A percentile compares a stretch with the other conserved stretches of the same genome.
Evolutionary conservation across 805 yeast species (phyloP).

Genomic region (Yarrowia sp.): DNA sequence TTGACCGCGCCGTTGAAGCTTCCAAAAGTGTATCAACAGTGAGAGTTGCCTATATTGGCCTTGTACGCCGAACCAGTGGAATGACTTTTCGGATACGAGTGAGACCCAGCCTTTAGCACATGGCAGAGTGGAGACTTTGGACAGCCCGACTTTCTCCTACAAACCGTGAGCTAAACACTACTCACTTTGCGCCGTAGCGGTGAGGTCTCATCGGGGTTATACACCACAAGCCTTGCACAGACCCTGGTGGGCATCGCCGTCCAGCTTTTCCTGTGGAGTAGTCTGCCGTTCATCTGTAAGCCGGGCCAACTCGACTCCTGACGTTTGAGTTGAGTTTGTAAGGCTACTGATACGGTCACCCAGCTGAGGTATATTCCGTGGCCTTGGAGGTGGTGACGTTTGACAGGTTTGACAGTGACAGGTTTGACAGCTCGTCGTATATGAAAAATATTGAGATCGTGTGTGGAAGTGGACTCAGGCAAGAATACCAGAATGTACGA

Average conservation of each 20-base stretch:
- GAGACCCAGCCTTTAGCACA: slow-evolving; percentile 2
- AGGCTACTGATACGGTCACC: not conserved
- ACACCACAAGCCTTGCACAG: slow-evolving; percentile 10
- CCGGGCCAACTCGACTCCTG: slow-evolving; percentile 9
- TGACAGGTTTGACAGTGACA: too few species aligned
- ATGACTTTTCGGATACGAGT: slow-evolving; percentile 2
- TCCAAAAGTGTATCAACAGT: not conserved
- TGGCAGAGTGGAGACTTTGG: slow-evolving; percentile 21
- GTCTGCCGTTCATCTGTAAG: not conserved
- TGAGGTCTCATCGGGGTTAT: slow-evolving; percentile 13
- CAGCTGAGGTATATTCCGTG: too few species aligned
- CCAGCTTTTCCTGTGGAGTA: not conserved
- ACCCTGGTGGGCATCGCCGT: not conserved
- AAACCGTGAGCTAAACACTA: slow-evolving; percentile 14
- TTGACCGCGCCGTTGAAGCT: slow-evolving; percentile 27
- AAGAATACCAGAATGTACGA: too few species aligned
- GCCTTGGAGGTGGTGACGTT: too few species aligned
- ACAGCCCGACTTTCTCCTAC: not conserved
- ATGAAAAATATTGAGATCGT: too few species aligned
- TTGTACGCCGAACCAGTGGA: not conserved
- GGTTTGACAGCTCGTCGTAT: too few species aligned
- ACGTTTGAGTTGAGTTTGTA: slow-evolving; percentile 2
- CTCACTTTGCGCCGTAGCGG: slow-evolving; percentile 4
- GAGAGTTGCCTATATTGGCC: slow-evolving; percentile 5
- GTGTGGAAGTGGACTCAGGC: too few species aligned